Percentiles rank a stretch among this genome's conserved stretches.
Evolutionary conservation across 2,329 filamentous ascomycete species (phyloP).

Genomic region (Fusarium longipes): DNA sequence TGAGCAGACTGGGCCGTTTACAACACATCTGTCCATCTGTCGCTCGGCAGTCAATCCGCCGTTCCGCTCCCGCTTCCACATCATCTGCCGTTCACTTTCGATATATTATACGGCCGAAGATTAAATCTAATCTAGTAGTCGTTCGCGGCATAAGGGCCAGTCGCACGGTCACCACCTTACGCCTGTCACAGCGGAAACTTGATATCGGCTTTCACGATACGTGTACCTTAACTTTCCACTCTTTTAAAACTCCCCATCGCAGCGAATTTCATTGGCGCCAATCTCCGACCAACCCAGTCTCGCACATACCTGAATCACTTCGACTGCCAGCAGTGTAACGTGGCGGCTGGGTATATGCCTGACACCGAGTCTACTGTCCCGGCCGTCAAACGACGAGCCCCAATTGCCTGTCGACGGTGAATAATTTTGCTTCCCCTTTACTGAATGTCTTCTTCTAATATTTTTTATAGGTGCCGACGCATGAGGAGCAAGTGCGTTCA

Average conservation of each 20-base stretch:
- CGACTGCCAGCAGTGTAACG: background rate
- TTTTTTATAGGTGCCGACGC: conserved; percentile 61
- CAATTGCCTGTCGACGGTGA: conserved; percentile 66
- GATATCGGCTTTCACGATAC: conserved; percentile 9
- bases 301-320: background rate
- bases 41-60: conserved; percentile 4
- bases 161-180: conserved; percentile 13
- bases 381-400: conserved; percentile 60
- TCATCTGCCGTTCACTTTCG: conserved; percentile 10
- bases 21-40: background rate
- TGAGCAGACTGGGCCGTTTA: background rate
- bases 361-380: conserved; percentile 26
- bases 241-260: background rate
- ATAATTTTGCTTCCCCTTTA: conserved; percentile 25
- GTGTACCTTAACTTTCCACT: conserved; percentile 5
- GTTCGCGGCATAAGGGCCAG: conserved; percentile 12
- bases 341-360: conserved; percentile 16
- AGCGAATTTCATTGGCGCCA: background rate
- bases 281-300: background rate
- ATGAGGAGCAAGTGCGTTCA: conserved; percentile 68
- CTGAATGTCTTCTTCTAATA: conserved; percentile 1
- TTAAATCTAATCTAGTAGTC: conserved; percentile 23
- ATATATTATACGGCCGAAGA: conserved; percentile 11
- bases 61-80: conserved; percentile 29
- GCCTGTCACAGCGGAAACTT: background rate